phyloP scores from a whole-genome alignment of 2,329 filamentous ascomycete species.

The Colletotrichum sansevieriae region DNA sequence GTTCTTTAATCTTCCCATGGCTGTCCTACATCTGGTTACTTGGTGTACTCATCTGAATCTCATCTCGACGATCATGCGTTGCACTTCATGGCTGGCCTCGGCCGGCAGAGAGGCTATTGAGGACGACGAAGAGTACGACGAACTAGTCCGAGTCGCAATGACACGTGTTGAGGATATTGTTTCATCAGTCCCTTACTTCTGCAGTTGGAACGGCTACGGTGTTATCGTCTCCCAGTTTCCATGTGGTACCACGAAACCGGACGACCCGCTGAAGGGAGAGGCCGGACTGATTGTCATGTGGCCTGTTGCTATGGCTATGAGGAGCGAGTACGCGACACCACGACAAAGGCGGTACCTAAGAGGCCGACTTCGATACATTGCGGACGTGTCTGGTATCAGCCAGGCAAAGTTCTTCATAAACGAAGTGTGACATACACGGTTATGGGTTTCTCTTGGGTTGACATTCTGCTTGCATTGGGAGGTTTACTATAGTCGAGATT shows the following conservation, averaged over 20 bases:
- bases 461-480: background rate
- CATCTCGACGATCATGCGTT: conserved; percentile 41
- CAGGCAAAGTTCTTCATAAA: conserved; percentile 43
- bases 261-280: conserved; percentile 41
- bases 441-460: background rate
- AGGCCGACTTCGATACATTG: conserved; percentile 42
- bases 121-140: conserved; percentile 38
- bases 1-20: conserved; percentile 43
- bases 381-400: conserved; percentile 43
- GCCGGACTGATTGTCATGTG: conserved; percentile 43
- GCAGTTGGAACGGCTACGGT: conserved; percentile 44
- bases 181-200: conserved; percentile 42
- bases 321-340: conserved; percentile 42
- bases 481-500: conserved; percentile 5
- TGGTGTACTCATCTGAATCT: conserved; percentile 43
- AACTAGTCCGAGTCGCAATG: conserved; percentile 24
- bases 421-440: background rate
- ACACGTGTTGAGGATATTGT: conserved; percentile 41
- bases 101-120: conserved; percentile 17
- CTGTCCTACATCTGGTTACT: conserved; percentile 39
- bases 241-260: conserved; percentile 35
- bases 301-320: conserved; percentile 42
- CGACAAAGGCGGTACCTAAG: conserved; percentile 42
- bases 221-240: conserved; percentile 39
- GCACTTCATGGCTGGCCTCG: conserved; percentile 40